Percentiles rank a stretch among this genome's conserved stretches.
Conservation (phyloP, 2,329 filamentous ascomycete species). For the Nothopassalora personata region DNA sequence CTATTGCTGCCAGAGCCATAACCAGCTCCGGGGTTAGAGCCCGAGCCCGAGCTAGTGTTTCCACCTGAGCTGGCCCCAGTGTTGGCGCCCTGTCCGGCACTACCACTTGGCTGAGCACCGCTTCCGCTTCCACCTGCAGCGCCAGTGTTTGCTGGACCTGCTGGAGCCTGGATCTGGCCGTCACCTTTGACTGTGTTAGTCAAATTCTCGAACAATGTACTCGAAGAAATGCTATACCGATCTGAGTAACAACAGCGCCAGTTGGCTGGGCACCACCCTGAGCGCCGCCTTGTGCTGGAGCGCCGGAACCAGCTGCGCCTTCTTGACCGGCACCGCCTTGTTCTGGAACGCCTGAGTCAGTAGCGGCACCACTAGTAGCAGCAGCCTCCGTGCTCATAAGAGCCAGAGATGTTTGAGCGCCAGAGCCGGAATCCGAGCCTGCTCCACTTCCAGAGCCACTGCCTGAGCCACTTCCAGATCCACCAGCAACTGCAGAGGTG, state of each 20-base stretch:
- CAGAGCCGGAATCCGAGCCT: background rate
- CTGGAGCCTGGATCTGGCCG: slow-evolving; percentile 4
- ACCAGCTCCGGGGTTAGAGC: no score
- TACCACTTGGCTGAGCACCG: background rate
- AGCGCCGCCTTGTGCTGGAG: background rate
- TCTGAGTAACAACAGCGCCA: slow-evolving; percentile 5
- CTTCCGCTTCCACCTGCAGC: background rate
- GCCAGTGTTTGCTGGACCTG: background rate
- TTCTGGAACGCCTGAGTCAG: background rate
- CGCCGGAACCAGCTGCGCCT: background rate
- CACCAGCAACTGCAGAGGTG: background rate
- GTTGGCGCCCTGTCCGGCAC: background rate
- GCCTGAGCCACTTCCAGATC: background rate
- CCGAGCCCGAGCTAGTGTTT: background rate
- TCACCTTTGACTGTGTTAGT: background rate
- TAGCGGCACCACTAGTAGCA: background rate
- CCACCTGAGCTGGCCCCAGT: background rate
- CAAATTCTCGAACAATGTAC: background rate
- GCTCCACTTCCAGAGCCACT: background rate
- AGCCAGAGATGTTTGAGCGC: background rate
- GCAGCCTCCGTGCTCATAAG: background rate
- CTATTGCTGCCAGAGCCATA: no score
- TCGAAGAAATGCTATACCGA: background rate
- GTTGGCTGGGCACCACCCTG: background rate
- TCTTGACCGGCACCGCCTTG: background rate